Evolutionary conservation across 2,329 filamentous ascomycete species (phyloP).

Genomic region (Microcera coccophila): DNA sequence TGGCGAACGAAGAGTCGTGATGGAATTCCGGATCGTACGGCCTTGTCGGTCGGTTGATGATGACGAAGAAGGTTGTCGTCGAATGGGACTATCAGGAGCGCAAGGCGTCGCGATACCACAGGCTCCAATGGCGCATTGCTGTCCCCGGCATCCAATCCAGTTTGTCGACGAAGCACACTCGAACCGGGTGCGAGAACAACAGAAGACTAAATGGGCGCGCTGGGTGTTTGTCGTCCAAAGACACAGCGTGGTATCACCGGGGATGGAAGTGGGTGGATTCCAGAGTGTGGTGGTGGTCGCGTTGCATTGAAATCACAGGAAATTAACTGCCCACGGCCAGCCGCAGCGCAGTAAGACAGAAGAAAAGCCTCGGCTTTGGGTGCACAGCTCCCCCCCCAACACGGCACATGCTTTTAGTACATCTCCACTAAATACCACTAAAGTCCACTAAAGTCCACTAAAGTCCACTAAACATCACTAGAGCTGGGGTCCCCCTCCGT

Average conservation of each 20-base stretch:
- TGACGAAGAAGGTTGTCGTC: constrained; percentile 5
- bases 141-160: constrained; percentile 23
- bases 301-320: too few species aligned
- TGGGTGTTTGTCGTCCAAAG: neutral
- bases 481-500: too few species aligned
- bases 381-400: too few species aligned
- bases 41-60: neutral
- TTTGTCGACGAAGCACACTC: constrained; percentile 1
- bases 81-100: constrained; percentile 8
- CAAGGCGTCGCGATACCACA: constrained; percentile 18
- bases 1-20: constrained; percentile 8
- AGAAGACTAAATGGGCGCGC: neutral
- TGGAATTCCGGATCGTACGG: too few species aligned
- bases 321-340: too few species aligned
- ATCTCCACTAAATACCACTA: too few species aligned
- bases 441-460: too few species aligned
- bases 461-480: too few species aligned
- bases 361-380: neutral
- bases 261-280: neutral
- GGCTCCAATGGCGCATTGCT: constrained; percentile 25
- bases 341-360: too few species aligned
- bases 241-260: neutral
- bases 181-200: neutral
- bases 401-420: constrained; percentile 1
- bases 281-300: neutral